These are phyloP conservation scores for Macaranga tanarius DNA, from an alignment of 441 rosid genomes.

Conservation along the genomic window DNA sequence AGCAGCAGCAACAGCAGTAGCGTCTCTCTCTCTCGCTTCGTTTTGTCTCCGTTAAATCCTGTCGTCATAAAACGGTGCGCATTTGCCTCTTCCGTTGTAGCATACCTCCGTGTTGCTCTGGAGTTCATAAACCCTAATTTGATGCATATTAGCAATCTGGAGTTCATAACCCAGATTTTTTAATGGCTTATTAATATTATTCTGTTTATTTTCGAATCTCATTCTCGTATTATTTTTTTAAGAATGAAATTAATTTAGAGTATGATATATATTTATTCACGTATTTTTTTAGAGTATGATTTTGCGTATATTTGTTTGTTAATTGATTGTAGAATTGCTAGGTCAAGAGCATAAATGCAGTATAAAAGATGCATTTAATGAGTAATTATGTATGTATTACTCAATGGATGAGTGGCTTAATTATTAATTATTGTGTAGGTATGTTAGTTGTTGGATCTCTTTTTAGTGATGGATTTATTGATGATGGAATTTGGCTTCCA, in stretches of 20 bases:
- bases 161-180: background rate
- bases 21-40: background rate
- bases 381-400: background rate
- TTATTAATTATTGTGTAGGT: background rate
- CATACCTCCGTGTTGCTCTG: background rate
- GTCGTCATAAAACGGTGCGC: background rate
- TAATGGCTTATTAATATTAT: background rate
- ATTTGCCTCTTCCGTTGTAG: background rate
- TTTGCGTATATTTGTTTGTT: too few species aligned
- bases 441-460: conserved; percentile 7
- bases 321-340: background rate
- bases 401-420: background rate
- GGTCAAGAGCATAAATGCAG: background rate
- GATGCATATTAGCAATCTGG: background rate
- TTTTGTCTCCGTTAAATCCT: background rate
- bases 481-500: background rate
- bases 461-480: background rate
- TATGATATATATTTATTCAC: background rate
- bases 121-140: conserved; percentile 19
- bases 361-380: background rate
- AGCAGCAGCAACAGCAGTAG: background rate
- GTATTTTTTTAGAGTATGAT: background rate
- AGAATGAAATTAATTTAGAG: background rate
- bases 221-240: background rate
- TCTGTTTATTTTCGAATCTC: background rate